A percentile compares a stretch with the other conserved stretches of the same genome.
These are phyloP conservation scores for Hydrangea macrophylla DNA, from an alignment of 148 eudicot species.

Conservation along the genomic window DNA sequence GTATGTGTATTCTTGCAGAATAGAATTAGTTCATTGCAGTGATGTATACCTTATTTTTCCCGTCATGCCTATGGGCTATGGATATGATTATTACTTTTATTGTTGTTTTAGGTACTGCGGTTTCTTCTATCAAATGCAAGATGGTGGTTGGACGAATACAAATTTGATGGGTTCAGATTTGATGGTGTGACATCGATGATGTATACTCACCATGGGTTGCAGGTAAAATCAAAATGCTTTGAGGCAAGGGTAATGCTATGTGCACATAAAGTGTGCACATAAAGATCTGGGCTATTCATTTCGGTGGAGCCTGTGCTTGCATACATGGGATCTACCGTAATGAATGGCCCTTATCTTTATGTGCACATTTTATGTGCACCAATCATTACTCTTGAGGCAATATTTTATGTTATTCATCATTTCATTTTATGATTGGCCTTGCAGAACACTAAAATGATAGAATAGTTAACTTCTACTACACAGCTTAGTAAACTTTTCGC, in stretches of 20 bases:
- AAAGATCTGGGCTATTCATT: too few relatives aligned
- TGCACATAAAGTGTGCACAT: not conserved
- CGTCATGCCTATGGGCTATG: not conserved
- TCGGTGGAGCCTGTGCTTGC: too few relatives aligned
- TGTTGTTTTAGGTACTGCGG: slow-evolving; percentile 64
- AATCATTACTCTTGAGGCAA: not conserved
- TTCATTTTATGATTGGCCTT: too few relatives aligned
- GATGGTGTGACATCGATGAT: slow-evolving; percentile 99
- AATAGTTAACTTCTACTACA: too few relatives aligned
- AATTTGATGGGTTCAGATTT: slow-evolving; percentile 97
- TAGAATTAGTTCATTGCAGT: not conserved
- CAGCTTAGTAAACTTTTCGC: too few relatives aligned
- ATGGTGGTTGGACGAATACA: slow-evolving; percentile 99
- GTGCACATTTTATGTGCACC: not conserved
- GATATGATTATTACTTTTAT: slow-evolving; percentile 13
- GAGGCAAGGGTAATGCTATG: too few relatives aligned
- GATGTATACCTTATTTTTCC: not conserved
- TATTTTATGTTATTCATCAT: not conserved
- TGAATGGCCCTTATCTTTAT: too few relatives aligned
- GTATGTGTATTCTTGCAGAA: slow-evolving; percentile 38
- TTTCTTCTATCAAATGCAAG: slow-evolving; percentile 96
- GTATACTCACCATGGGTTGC: slow-evolving; percentile 97
- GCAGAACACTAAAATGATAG: too few relatives aligned
- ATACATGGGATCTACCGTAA: too few relatives aligned
- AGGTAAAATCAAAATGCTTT: slow-evolving; percentile 37